phyloP scores from a whole-genome alignment of 495 filamentous ascomycete genomes.

The Aspergillus ostianus region DNA sequence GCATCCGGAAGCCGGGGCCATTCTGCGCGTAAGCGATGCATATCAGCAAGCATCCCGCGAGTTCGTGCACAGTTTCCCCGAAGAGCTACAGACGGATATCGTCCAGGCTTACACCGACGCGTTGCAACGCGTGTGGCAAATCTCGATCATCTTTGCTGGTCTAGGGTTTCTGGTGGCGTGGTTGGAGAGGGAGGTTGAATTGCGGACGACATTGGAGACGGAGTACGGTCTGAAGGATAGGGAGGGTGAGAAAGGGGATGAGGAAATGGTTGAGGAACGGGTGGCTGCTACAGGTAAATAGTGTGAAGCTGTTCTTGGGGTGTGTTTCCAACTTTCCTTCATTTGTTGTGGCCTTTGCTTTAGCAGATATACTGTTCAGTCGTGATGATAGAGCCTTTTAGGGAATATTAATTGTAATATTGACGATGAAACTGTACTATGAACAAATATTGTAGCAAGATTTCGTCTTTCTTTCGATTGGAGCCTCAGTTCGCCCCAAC shows the following conservation, averaged over 20 bases:
- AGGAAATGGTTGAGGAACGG: background rate
- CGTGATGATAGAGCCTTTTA: background rate
- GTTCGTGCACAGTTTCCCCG: background rate
- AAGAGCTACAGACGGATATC: background rate
- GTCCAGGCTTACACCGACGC: background rate
- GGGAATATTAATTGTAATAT: background rate
- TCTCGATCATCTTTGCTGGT: constrained; percentile 1
- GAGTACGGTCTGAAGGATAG: background rate
- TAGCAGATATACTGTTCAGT: background rate
- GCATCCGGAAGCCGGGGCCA: background rate
- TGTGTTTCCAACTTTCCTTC: background rate
- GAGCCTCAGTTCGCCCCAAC: no score
- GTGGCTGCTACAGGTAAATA: background rate
- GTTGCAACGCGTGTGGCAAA: constrained; percentile 4
- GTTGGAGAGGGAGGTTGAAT: constrained; percentile 1
- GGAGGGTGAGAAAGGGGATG: background rate
- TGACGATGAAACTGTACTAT: no score
- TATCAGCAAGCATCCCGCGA: background rate
- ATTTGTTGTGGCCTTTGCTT: background rate
- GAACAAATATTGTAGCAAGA: no score
- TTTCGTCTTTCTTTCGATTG: no score
- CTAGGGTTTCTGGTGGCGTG: constrained; percentile 1
- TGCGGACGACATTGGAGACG: background rate
- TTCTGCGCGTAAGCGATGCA: background rate
- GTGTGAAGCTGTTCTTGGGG: background rate